Evolutionary conservation across 352 stramenopile genomes (phyloP).

Genomic region (Discostella stelligera): DNA sequence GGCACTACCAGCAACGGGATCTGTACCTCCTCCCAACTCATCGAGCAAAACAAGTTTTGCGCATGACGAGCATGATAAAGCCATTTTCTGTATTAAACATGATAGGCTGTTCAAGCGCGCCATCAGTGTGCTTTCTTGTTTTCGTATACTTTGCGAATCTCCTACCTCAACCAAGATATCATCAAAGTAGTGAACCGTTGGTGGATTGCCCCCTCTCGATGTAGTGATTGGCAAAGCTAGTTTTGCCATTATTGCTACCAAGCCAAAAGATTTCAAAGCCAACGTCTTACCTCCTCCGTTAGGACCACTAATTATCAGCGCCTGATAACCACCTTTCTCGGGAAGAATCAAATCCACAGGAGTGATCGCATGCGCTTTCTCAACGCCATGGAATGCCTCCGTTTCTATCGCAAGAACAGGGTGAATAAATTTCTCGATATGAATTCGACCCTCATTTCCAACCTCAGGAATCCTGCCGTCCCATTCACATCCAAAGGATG

Average conservation of each 20-base stretch:
- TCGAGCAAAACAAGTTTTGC: slow-evolving; percentile 82
- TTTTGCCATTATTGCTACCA: slow-evolving; percentile 74
- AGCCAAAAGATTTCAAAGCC: slow-evolving; percentile 84
- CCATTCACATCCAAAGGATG: slow-evolving; percentile 61
- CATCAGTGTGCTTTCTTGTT: slow-evolving; percentile 82
- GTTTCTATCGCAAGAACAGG: slow-evolving; percentile 75
- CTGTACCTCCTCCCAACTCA: slow-evolving; percentile 85
- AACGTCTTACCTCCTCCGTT: slow-evolving; percentile 83
- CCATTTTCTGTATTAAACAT: slow-evolving; percentile 52
- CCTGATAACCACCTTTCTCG: slow-evolving; percentile 38
- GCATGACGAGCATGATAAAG: not conserved
- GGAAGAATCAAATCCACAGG: slow-evolving; percentile 65
- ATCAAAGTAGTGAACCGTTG: slow-evolving; percentile 81
- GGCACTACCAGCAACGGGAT: slow-evolving; percentile 81
- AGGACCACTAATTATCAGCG: slow-evolving; percentile 82
- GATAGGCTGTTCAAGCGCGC: slow-evolving; percentile 63
- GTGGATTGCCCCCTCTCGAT: not conserved
- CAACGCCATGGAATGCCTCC: slow-evolving; percentile 18
- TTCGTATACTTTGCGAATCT: slow-evolving; percentile 82
- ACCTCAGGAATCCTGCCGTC: slow-evolving; percentile 71
- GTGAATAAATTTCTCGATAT: slow-evolving; percentile 77
- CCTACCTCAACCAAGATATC: slow-evolving; percentile 83
- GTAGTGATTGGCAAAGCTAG: slow-evolving; percentile 82
- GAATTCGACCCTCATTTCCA: slow-evolving; percentile 58
- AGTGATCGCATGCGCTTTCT: slow-evolving; percentile 37